Percentiles rank a stretch among this genome's conserved stretches.
Evolutionary conservation across 257 asterid genomes (phyloP).

Genomic region (Rhazya stricta): DNA sequence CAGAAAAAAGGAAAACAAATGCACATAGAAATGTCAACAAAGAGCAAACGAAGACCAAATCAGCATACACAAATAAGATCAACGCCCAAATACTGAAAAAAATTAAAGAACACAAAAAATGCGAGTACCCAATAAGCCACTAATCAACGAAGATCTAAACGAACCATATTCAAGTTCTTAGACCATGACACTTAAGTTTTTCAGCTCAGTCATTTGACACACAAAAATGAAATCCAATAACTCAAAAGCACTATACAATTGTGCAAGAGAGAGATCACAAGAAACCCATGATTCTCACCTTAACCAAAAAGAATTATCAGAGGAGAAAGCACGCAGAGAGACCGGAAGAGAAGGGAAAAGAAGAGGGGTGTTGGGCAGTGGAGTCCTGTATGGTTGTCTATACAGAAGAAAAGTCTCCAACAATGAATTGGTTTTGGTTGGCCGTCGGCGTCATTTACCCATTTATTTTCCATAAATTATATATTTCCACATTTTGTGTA

Average conservation of each 20-base stretch:
- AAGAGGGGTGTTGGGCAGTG: constrained; percentile 3
- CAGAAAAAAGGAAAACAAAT: neutral
- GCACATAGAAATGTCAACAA: neutral
- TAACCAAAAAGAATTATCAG: constrained; percentile 6
- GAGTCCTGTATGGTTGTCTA: constrained; percentile 13
- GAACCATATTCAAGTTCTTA: neutral
- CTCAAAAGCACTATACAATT: constrained; percentile 15
- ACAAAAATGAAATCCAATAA: constrained; percentile 17
- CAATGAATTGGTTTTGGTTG: constrained; percentile 56
- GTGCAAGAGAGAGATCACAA: constrained; percentile 6
- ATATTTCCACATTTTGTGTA: neutral
- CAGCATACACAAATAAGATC: neutral
- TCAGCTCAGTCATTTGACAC: constrained; percentile 16
- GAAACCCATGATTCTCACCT: constrained; percentile 19
- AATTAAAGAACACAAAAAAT: neutral
- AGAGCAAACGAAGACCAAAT: constrained; percentile 1
- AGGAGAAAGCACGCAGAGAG: neutral
- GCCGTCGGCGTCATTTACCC: constrained; percentile 70
- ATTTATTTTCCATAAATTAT: constrained; percentile 3
- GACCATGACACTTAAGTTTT: neutral
- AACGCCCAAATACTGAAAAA: constrained; percentile 4
- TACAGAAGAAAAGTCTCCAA: constrained; percentile 54
- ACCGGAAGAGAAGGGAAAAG: neutral
- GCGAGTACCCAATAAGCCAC: neutral
- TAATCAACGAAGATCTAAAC: constrained; percentile 13